These are phyloP conservation scores for Colletotrichum spaethianum DNA, from an alignment of 2,329 filamentous ascomycete genomes.

Conservation along the genomic window DNA sequence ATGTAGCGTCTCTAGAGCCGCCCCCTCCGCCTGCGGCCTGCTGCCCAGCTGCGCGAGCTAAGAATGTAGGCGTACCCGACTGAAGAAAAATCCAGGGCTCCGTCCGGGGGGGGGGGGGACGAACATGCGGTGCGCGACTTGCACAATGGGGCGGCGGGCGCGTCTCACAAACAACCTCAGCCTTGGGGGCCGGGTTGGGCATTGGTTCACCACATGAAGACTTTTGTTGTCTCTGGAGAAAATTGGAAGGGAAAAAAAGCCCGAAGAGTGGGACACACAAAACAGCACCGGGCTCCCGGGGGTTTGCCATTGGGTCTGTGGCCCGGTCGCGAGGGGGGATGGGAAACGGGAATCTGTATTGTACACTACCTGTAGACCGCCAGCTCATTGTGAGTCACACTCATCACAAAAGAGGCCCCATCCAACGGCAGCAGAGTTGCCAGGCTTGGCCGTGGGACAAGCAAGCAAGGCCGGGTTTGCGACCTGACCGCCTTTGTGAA, in stretches of 20 bases:
- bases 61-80: slow-evolving; percentile 33
- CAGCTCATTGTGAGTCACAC: slow-evolving; percentile 38
- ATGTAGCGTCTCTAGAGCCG: too few species aligned
- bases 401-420: neutral
- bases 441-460: too few species aligned
- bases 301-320: slow-evolving; percentile 4
- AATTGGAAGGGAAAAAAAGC: neutral
- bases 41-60: slow-evolving; percentile 13
- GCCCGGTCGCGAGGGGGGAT: neutral
- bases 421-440: neutral
- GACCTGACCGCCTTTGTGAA: slow-evolving; percentile 34
- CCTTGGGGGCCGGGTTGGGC: slow-evolving; percentile 19
- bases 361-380: slow-evolving; percentile 7
- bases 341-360: too few species aligned
- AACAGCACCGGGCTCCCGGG: neutral
- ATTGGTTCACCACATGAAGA: neutral
- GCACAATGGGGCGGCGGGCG: neutral
- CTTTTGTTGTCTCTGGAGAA: neutral
- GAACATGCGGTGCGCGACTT: neutral
- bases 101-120: neutral
- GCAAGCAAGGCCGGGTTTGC: neutral
- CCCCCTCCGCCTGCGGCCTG: neutral
- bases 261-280: neutral
- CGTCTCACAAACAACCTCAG: slow-evolving; percentile 18
- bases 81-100: neutral